Evolutionary conservation across 768 basidiomycete species (phyloP).

Genomic region (Pleurotus djamor): DNA sequence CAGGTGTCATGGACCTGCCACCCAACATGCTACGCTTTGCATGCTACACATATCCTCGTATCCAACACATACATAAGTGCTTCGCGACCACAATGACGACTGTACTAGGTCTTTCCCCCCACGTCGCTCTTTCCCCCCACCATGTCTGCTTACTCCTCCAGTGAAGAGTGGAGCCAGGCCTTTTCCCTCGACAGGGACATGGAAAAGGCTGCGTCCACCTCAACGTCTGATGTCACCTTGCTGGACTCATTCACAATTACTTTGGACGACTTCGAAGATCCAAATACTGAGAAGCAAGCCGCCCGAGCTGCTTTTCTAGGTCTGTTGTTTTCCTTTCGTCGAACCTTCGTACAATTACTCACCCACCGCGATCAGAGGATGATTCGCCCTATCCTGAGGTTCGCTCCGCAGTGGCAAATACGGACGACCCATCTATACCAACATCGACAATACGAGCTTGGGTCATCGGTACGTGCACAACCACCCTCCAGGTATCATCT

Average conservation of each 20-base stretch:
- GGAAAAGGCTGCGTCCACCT: slow-evolving; percentile 2
- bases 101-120: slow-evolving; percentile 4
- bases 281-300: slow-evolving; percentile 38
- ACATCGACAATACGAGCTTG: slow-evolving; percentile 48
- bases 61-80: slow-evolving; percentile 4
- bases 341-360: neutral
- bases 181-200: slow-evolving; percentile 3
- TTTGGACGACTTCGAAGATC: slow-evolving; percentile 34
- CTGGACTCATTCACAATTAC: slow-evolving; percentile 6
- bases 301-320: slow-evolving; percentile 31
- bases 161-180: slow-evolving; percentile 8
- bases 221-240: slow-evolving; percentile 2
- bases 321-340: slow-evolving; percentile 17
- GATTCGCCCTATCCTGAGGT: slow-evolving; percentile 82
- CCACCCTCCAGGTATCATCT: neutral
- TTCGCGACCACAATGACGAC: slow-evolving; percentile 3
- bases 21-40: slow-evolving; percentile 1
- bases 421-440: slow-evolving; percentile 59
- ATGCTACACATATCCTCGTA: neutral
- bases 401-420: slow-evolving; percentile 63
- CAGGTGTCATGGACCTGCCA: slow-evolving; percentile 2
- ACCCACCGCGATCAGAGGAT: slow-evolving; percentile 32
- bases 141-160: slow-evolving; percentile 8
- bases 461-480: slow-evolving; percentile 41
- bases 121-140: slow-evolving; percentile 2